Base-by-base conservation (phyloP, 2,329 filamentous ascomycete species). In the Tolypocladium ophioglossoides region DNA sequence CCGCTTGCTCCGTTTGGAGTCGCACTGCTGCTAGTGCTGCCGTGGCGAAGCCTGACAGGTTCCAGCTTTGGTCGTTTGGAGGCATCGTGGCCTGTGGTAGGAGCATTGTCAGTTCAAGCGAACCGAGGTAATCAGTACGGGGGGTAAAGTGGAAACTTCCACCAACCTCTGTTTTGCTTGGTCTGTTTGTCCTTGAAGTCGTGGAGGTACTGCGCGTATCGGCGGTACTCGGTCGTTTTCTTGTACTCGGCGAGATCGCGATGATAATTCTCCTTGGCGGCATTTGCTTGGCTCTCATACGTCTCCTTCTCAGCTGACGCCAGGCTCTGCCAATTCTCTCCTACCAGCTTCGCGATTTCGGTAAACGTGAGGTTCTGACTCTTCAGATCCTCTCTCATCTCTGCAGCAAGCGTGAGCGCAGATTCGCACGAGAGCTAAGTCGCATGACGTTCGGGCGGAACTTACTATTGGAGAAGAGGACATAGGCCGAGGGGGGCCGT, bases 381-480 rank as follows among this genome's bases (percentile, higher is more conserved):
- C 65, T 88, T 90, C 27, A 92, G 71, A 24, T 87, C 82, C 62
- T 92, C 89, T 62, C 89, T 82, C 70, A 90, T 86, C 69, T 87
- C 85, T 88, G 59, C 14, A 40, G n/a, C 0, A 11, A 46, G 2
- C 11, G 40, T 47, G 27, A 47, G 41, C 34, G 9, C 24, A 39
- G 27, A 12, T 38, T 34, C 18, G 20, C 3, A 38, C 35, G 24
- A 24, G 34, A 2, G 22, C 24, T 18, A 20, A n/a, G 6, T 9
- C 20, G n/a, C 10, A 37, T 3, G 14, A 30, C 14, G 41, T 16
- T 47, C 10, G 12, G 44, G 24, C 38, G n/a, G 8, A 35, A 76
- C 85, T 73, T 69, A 89, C 86, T 88, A 62, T 92, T 92, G 0
- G 89, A 91, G 64, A 94, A 94, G 18, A 92, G 79, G 14, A 92